Percentiles rank a stretch among this genome's conserved stretches.
phyloP scores from a whole-genome alignment of 345 rosid genomes.

The Syzygium jambos region DNA sequence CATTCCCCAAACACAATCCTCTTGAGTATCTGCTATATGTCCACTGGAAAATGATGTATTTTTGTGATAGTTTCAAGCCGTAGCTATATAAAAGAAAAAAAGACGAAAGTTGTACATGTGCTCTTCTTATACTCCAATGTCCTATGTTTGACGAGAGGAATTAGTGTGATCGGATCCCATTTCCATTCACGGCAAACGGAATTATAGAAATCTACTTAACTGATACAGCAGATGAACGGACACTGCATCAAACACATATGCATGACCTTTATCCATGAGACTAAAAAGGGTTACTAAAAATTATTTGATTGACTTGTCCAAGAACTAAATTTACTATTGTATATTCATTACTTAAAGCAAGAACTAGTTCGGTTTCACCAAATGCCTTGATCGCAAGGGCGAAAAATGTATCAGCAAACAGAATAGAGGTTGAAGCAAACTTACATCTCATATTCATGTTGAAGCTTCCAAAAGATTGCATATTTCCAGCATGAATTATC shows the following conservation, averaged over 20 bases:
- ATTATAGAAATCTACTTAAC: background rate
- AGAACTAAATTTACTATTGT: background rate
- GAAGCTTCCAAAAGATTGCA: background rate
- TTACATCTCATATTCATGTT: background rate
- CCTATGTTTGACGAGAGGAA: background rate
- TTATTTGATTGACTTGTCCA: background rate
- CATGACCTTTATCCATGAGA: background rate
- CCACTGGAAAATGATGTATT: background rate
- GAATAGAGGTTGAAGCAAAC: background rate
- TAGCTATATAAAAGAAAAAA: background rate
- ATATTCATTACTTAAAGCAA: background rate
- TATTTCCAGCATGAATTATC: background rate
- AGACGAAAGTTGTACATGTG: background rate
- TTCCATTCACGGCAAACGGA: background rate
- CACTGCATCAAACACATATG: background rate
- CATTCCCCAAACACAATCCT: background rate
- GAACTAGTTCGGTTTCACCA: background rate
- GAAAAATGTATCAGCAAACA: background rate
- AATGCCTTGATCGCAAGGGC: background rate
- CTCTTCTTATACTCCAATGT: background rate
- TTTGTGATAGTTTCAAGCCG: background rate
- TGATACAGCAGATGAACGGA: background rate
- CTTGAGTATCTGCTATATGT: background rate
- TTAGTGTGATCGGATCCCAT: background rate
- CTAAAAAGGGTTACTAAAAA: background rate